phyloP scores from a whole-genome alignment of 495 filamentous ascomycete species.

The Penicillium crystallinum region DNA sequence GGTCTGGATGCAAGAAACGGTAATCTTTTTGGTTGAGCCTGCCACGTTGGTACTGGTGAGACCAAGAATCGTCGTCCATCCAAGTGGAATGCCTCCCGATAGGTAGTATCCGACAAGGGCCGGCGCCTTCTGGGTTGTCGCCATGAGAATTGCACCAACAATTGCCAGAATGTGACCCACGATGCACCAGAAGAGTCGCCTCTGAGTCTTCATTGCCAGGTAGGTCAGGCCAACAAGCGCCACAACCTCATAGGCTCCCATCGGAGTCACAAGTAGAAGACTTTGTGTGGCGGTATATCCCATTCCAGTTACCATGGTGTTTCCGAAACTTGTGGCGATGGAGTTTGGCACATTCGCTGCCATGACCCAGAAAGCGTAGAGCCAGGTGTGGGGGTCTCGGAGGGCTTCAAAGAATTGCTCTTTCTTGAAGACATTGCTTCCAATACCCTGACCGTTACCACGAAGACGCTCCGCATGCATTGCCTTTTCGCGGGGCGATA shows the following conservation, averaged over 20 bases:
- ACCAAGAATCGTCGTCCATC: slow-evolving; percentile 47
- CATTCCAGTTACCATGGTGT: slow-evolving; percentile 26
- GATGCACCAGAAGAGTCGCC: slow-evolving; percentile 22
- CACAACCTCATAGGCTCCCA: slow-evolving; percentile 55
- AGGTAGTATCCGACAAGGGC: slow-evolving; percentile 49
- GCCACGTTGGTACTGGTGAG: slow-evolving; percentile 51
- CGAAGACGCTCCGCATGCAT: slow-evolving; percentile 52
- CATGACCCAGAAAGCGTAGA: slow-evolving; percentile 41
- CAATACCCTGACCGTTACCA: slow-evolving; percentile 53
- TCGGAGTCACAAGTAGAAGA: slow-evolving; percentile 55
- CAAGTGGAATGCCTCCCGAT: slow-evolving; percentile 26
- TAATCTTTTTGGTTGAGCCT: slow-evolving; percentile 55
- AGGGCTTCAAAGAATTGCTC: slow-evolving; percentile 50
- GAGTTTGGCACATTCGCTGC: slow-evolving; percentile 45
- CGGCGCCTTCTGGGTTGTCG: slow-evolving; percentile 17
- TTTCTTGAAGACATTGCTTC: slow-evolving; percentile 55
- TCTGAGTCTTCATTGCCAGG: slow-evolving; percentile 47
- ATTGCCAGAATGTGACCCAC: slow-evolving; percentile 29
- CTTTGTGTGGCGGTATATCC: slow-evolving; percentile 40
- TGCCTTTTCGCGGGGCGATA: slow-evolving; percentile 49
- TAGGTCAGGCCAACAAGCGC: slow-evolving; percentile 48
- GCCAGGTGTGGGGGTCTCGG: slow-evolving; percentile 45
- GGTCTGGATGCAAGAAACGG: slow-evolving; percentile 55
- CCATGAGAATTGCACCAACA: slow-evolving; percentile 51
- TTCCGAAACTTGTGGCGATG: slow-evolving; percentile 29